These are phyloP conservation scores for Coemansia sp. DNA, from an alignment of 192 early-diverging fungal species.

Conservation along the genomic window DNA sequence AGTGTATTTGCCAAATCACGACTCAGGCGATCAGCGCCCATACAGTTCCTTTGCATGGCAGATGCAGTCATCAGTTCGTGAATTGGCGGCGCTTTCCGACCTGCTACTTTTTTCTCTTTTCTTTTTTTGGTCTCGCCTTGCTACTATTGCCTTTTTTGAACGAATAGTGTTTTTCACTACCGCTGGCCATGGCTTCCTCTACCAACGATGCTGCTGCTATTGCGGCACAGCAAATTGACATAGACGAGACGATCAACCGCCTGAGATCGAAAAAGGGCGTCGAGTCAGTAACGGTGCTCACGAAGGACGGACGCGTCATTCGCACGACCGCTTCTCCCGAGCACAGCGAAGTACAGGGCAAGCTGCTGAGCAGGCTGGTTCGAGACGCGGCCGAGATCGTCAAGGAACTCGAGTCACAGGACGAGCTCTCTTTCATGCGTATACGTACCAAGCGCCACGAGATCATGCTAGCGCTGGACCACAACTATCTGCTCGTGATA, in stretches of 20 bases:
- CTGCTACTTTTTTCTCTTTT: too few species aligned
- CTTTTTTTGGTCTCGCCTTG: background rate
- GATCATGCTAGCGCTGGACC: slow-evolving; percentile 89
- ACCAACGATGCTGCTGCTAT: slow-evolving; percentile 5
- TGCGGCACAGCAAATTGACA: slow-evolving; percentile 55
- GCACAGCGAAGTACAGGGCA: slow-evolving; percentile 77
- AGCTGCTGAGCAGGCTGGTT: slow-evolving; percentile 79
- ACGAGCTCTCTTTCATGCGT: slow-evolving; percentile 91
- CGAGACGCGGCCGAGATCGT: slow-evolving; percentile 73
- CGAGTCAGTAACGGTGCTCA: slow-evolving; percentile 87
- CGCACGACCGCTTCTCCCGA: slow-evolving; percentile 81
- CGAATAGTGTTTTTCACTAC: too few species aligned
- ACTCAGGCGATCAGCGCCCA: too few species aligned
- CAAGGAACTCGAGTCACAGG: slow-evolving; percentile 82
- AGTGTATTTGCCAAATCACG: too few species aligned
- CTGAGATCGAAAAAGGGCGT: slow-evolving; percentile 87
- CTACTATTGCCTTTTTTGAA: background rate
- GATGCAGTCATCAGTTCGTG: too few species aligned
- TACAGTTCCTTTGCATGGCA: too few species aligned
- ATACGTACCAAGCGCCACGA: slow-evolving; percentile 94
- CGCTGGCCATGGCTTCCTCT: background rate
- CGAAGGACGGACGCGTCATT: slow-evolving; percentile 88
- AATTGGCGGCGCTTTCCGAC: too few species aligned
- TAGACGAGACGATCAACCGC: slow-evolving; percentile 93
- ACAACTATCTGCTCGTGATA: slow-evolving; percentile 45